Base-by-base conservation (phyloP, 1,139 yeast species). In the Debaryomyces fabryi region DNA sequence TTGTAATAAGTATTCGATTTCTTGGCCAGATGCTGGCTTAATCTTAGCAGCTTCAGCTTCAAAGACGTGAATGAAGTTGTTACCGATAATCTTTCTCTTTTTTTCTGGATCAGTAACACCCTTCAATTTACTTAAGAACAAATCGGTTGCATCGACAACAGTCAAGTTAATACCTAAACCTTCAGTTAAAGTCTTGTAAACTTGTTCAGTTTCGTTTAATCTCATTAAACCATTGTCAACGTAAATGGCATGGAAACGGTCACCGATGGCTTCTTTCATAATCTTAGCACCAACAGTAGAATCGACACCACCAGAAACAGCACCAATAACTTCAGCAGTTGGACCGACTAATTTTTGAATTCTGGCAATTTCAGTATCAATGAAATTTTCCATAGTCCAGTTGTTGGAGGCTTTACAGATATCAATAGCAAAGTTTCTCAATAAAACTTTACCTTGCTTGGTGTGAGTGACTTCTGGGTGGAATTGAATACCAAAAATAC, bases 391-490 rank as follows among this genome's bases (percentile, higher is more conserved):
- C 99, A 93, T 93, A 55, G 93, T 88, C 99, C 99, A 93, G 79
- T 87, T 89, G 72, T 88, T 90, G 45, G 77, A 69, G 57, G 95
- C 96, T 54, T 86, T 65, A 80, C 99, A 93, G 63, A 95, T 89
- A 58, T 82, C 82, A 54, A 91, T 88, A 46, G 99, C 99, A 68
- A 93, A 93, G 78, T 93, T 95, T 76, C 81, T 86, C 66, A 93
- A 81, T 64, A 93, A 74, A 58, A 78, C 79, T 70, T 88, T 91
- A 69, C 99, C 99, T 72, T 89, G 87, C 58, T 82, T 81, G 51
- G 98, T 90, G 72, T 93, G 99, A 41, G 98, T 91, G 53, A 93
- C 99, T 78, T 93, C 99, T 43, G 99, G 99, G 74, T 93, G 99
- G 85, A 93, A 93, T 76, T 93, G 99, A 62, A 93, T 88, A 69